A percentile compares a stretch with the other conserved stretches of the same genome.
These are phyloP conservation scores for Scenedesmus sp. DNA, from an alignment of 163 green algal species.

Conservation along the genomic window DNA sequence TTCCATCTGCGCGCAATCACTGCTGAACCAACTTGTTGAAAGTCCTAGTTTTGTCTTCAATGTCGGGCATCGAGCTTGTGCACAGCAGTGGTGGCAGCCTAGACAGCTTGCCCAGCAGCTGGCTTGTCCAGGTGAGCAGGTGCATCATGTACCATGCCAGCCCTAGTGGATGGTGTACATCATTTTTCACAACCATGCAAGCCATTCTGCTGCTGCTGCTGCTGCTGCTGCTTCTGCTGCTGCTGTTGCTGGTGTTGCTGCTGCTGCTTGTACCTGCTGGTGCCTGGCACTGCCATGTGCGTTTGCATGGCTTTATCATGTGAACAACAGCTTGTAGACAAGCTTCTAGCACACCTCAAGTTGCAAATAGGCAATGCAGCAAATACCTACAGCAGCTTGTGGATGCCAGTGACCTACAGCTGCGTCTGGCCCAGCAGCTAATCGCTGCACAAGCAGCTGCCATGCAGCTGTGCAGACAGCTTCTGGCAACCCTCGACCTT, in stretches of 20 bases:
- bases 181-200: neutral
- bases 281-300: neutral
- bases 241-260: neutral
- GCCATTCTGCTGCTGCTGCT: no score
- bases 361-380: slow-evolving; percentile 1
- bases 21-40: neutral
- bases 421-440: neutral
- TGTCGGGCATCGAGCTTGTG: neutral
- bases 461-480: neutral
- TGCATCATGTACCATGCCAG: neutral
- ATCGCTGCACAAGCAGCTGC: neutral
- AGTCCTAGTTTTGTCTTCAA: neutral
- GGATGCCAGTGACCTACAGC: neutral
- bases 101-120: neutral
- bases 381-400: neutral
- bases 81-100: neutral
- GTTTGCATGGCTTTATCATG: neutral
- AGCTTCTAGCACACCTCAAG: neutral
- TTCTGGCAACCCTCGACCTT: neutral
- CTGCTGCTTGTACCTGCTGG: neutral
- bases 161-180: neutral
- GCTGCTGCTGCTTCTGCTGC: neutral
- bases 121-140: neutral
- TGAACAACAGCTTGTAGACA: neutral
- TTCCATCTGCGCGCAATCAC: neutral